Evolutionary conservation across 176 grass and related monocot species (phyloP), one percentile per base, ranked within the genome.

Genomic region (Elaeis guineensis): DNA sequence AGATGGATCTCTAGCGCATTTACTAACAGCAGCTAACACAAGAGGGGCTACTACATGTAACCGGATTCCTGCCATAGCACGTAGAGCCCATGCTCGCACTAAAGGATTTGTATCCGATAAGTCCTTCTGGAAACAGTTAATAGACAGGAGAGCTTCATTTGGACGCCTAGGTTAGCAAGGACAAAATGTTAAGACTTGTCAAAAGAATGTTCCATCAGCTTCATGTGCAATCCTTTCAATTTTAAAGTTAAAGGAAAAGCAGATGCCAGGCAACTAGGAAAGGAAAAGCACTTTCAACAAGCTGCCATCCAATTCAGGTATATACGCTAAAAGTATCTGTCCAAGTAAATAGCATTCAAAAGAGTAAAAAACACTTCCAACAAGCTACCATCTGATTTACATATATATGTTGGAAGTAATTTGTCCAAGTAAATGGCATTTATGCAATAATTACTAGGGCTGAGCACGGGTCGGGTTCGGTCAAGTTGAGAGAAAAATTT

Each of bases 111-210:
- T 97, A 62, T 97, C 87, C 17, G 87, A 85, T 49, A 97, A 67
- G 55, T 97, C 93, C 67, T 97, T 97, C 76, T 97, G 93, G 73
- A 97, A 97, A 65, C 80, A 91, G 70, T 97, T 97, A 18, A 97
- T 80, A 44, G 93, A 97, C 56, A 97, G 78, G 19, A 97, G 84
- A 57, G 93, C 93, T 77, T 97, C 93, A 56, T 97, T 91, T 59
- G 86, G 87, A 54, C 93, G 79, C 81, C 93, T 97, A 78, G 8
- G 57, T 52, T 16, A 23, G 55, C 7, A 63, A 26, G 55, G 26
- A 14, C 15, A 63, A 21, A 14, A 74, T 30, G 8, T 58, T 12
- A 54, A 21, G 25, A 44, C 11, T 44, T 44, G 35, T 44, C 8
- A 44, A 44, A 44, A 44, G 9, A 24, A 39, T 22, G 17, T 6